Base-by-base conservation (phyloP, 1,139 yeast genomes). In the Suhomyces taliae region DNA sequence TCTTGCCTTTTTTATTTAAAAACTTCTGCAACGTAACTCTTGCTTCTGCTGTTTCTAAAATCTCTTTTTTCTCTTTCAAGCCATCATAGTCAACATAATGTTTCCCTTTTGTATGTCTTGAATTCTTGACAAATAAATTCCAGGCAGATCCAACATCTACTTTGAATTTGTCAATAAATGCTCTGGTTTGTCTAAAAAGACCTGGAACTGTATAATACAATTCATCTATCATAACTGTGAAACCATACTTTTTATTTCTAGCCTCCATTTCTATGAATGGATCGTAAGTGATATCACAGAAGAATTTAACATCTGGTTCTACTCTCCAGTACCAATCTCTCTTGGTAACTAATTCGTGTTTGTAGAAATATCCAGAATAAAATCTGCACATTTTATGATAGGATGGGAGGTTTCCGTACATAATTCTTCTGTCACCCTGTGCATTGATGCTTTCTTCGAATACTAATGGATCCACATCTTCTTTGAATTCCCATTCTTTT, bases 241-340 rank as follows among this genome's bases (percentile, higher is more conserved):
- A 91, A 0, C 97, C 97, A 59, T 90, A 90, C 54, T 79, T 82
- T 65, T 90, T 90, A 40, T 81, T 79, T 47, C 66, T 61, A 46
- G 72, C 74, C 45, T 80, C 81, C 97, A 91, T 89, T 58, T 86
- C 90, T 27, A 78, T 58, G 61, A 91, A 91, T 15, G 97, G 96
- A 66, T 91, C 97, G 66, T 90, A 90, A 0, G 96, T 87, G 43
- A 90, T 69, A 64, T 90, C 97, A 67, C 98, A 91, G 61, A 76
- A 90, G 63, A 88, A 90, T 53, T 88, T 85, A 39, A 91, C 93
- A 53, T 87, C 85, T 2, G 97, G 97, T 64, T 91, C 97, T 8
- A 91, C 90, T 45, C 97, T 75, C 97, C 97, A 90, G 67, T 90
- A 90, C 95, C 96, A 90, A 50, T 89, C 90, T 48, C 82, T 74